Evolutionary conservation across 1,284 basidiomycete genomes (phyloP).

Genomic region (Caloboletus inedulis): DNA sequence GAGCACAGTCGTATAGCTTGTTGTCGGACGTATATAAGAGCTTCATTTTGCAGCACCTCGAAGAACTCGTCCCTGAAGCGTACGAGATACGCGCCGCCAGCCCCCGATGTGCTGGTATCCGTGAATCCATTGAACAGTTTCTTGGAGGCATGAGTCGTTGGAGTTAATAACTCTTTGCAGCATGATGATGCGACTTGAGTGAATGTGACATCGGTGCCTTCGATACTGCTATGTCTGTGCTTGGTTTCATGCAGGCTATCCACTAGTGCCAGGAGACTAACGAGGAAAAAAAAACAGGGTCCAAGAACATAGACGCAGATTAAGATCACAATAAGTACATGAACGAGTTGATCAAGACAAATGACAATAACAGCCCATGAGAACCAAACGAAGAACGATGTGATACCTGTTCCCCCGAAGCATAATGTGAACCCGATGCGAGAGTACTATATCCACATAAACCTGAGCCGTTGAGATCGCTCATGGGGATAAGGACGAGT

Average conservation of each 20-base stretch:
- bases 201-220: neutral
- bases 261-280: neutral
- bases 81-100: slow-evolving; percentile 49
- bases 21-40: neutral
- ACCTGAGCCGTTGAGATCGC: slow-evolving; percentile 39
- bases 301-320: neutral
- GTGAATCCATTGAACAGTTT: slow-evolving; percentile 26
- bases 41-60: slow-evolving; percentile 43
- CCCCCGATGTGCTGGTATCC: slow-evolving; percentile 42
- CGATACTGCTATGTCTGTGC: neutral
- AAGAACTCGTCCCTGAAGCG: slow-evolving; percentile 54
- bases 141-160: slow-evolving; percentile 19
- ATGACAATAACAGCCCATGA: slow-evolving; percentile 1
- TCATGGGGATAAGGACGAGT: slow-evolving; percentile 48
- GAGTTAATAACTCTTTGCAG: slow-evolving; percentile 2
- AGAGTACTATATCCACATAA: slow-evolving; percentile 33
- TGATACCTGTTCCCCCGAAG: slow-evolving; percentile 7
- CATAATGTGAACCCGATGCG: neutral
- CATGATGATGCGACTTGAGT: neutral
- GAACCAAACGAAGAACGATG: neutral
- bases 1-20: slow-evolving; percentile 15
- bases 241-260: neutral
- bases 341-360: slow-evolving; percentile 12
- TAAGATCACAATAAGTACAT: slow-evolving; percentile 5
- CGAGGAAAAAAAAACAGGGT: neutral